Percentiles rank a stretch among this genome's conserved stretches.
Conservation (phyloP, 2,329 filamentous ascomycete species). For the Fusarium sulawesiense region DNA sequence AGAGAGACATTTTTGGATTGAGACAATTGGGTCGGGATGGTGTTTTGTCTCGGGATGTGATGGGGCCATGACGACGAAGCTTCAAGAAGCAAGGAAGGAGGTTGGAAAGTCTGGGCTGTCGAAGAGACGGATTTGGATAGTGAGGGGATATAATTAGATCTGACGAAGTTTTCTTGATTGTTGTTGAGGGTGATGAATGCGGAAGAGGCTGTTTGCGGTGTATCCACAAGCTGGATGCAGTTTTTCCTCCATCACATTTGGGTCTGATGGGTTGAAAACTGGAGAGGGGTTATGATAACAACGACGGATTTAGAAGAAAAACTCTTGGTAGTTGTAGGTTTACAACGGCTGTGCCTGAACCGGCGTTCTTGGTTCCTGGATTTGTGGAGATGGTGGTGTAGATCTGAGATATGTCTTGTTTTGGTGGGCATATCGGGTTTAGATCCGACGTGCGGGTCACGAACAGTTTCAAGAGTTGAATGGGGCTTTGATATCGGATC, state of each 20-base stretch:
- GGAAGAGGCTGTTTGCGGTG: constrained; percentile 23
- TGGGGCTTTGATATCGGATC: too few species aligned
- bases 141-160: not conserved
- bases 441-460: too few species aligned
- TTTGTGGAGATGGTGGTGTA: not conserved
- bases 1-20: constrained; percentile 19
- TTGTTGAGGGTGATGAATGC: constrained; percentile 9
- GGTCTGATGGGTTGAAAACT: too few species aligned
- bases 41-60: constrained; percentile 16
- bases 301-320: not conserved
- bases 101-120: not conserved
- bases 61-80: not conserved
- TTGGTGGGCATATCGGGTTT: not conserved
- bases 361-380: not conserved
- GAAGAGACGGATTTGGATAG: not conserved
- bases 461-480: too few species aligned
- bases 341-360: not conserved
- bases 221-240: constrained; percentile 23
- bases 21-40: not conserved
- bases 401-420: not conserved
- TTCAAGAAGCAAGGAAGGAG: too few species aligned
- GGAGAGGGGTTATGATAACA: not conserved
- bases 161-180: too few species aligned
- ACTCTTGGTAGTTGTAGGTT: not conserved
- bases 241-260: not conserved